phyloP scores from a whole-genome alignment of 2,329 filamentous ascomycete species.

The Arthroderma sp. region DNA sequence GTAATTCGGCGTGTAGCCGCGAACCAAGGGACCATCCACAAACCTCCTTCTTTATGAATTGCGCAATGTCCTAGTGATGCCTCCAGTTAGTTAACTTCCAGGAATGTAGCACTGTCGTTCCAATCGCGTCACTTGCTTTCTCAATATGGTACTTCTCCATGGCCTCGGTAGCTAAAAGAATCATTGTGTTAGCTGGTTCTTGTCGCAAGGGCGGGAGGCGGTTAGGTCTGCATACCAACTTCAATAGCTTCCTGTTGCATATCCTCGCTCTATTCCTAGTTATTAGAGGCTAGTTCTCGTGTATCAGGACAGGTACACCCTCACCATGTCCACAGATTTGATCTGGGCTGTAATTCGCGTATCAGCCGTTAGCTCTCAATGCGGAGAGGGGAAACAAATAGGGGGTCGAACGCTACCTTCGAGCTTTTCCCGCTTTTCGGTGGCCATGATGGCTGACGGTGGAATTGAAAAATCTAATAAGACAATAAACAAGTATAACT shows the following conservation, averaged over 20 bases:
- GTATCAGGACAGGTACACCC: constrained; percentile 15
- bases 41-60: constrained; percentile 90
- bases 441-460: constrained; percentile 26
- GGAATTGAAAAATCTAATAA: background rate
- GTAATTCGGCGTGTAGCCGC: background rate
- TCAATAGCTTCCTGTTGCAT: constrained; percentile 95
- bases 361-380: background rate
- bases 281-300: constrained; percentile 7
- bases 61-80: constrained; percentile 68
- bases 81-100: background rate
- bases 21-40: constrained; percentile 19
- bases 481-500: background rate
- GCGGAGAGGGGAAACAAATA: constrained; percentile 1
- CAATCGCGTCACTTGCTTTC: constrained; percentile 42
- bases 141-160: constrained; percentile 62
- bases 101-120: background rate
- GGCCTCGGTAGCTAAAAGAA: constrained; percentile 51
- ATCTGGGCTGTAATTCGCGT: constrained; percentile 58
- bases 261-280: constrained; percentile 62
- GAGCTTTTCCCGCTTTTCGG: constrained; percentile 58
- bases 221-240: constrained; percentile 56
- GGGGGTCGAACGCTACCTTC: constrained; percentile 44
- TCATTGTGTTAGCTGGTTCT: constrained; percentile 20
- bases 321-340: constrained; percentile 97
- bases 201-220: background rate